phyloP scores from a whole-genome alignment of 2,329 filamentous ascomycete genomes.

The Verticillium longisporum region DNA sequence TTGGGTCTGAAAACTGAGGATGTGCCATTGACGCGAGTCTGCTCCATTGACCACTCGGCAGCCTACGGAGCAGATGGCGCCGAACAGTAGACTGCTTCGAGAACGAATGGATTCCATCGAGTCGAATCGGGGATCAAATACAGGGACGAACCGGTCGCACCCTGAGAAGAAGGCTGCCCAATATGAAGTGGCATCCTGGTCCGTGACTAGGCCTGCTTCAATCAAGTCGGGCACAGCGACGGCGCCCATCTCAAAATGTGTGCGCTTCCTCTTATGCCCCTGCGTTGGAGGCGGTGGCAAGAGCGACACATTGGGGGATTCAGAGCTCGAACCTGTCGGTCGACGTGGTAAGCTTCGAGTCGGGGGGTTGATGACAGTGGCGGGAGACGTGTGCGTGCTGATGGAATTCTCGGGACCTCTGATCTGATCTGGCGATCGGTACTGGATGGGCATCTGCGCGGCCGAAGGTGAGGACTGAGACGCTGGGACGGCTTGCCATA shows the following conservation, averaged over 20 bases:
- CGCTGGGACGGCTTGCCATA: not conserved
- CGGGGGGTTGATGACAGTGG: not conserved
- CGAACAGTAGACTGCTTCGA: slow-evolving; percentile 42
- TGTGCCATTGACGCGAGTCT: slow-evolving; percentile 28
- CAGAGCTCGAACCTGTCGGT: not conserved
- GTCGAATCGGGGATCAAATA: slow-evolving; percentile 26
- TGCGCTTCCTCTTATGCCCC: slow-evolving; percentile 4
- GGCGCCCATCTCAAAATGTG: slow-evolving; percentile 10
- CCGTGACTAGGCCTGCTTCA: slow-evolving; percentile 13
- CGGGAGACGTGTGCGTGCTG: not conserved
- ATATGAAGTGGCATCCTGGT: slow-evolving; percentile 15
- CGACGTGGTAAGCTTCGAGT: not conserved
- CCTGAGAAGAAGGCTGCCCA: slow-evolving; percentile 18
- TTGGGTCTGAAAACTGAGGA: slow-evolving; percentile 35
- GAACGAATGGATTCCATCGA: slow-evolving; percentile 35
- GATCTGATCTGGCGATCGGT: not conserved
- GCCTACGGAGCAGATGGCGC: slow-evolving; percentile 44
- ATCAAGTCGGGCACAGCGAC: slow-evolving; percentile 13
- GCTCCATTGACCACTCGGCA: slow-evolving; percentile 35
- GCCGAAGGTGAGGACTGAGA: not conserved
- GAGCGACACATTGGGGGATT: not conserved
- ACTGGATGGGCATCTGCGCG: not conserved
- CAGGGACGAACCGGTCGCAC: slow-evolving; percentile 18
- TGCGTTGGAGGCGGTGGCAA: not conserved
- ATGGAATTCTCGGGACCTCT: not conserved